Conservation (phyloP, 2,329 filamentous ascomycete species). For the Bisporella sp. region DNA sequence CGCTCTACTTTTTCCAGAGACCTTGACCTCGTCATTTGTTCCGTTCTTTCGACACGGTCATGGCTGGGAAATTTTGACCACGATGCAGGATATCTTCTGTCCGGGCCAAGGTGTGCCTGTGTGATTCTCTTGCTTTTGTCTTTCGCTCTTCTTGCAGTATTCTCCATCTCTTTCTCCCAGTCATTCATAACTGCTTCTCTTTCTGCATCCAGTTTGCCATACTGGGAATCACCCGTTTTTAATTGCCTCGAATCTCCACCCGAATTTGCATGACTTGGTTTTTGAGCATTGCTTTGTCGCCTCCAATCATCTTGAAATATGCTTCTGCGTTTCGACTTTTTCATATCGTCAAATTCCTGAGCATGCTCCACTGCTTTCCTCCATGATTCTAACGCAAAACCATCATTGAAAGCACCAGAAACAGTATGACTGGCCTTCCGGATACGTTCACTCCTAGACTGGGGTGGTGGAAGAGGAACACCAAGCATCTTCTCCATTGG, state of each 20-base stretch:
- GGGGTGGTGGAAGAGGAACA: constrained; percentile 7
- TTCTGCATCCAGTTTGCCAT: constrained; percentile 6
- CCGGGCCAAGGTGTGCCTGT: constrained; percentile 12
- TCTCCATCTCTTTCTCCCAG: constrained; percentile 12
- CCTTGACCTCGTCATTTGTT: constrained; percentile 10
- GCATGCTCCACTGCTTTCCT: constrained; percentile 6
- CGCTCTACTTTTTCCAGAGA: constrained; percentile 11
- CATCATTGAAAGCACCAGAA: neutral
- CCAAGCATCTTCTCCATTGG: constrained; percentile 14
- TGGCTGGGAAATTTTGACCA: constrained; percentile 25
- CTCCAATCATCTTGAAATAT: neutral
- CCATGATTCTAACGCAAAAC: constrained; percentile 9
- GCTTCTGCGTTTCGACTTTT: neutral
- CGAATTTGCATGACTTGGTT: neutral
- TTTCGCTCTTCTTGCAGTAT: constrained; percentile 13
- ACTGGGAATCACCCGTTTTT: neutral
- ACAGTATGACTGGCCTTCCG: neutral
- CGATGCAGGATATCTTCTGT: constrained; percentile 17
- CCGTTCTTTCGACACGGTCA: constrained; percentile 15
- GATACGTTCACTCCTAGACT: neutral
- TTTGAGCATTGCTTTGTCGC: neutral
- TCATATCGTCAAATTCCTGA: neutral
- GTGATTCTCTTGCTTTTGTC: constrained; percentile 17
- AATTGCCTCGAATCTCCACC: neutral
- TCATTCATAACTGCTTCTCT: constrained; percentile 18